Base-by-base conservation (phyloP, 129 eudicot genomes). In the Artemisia argyi region DNA sequence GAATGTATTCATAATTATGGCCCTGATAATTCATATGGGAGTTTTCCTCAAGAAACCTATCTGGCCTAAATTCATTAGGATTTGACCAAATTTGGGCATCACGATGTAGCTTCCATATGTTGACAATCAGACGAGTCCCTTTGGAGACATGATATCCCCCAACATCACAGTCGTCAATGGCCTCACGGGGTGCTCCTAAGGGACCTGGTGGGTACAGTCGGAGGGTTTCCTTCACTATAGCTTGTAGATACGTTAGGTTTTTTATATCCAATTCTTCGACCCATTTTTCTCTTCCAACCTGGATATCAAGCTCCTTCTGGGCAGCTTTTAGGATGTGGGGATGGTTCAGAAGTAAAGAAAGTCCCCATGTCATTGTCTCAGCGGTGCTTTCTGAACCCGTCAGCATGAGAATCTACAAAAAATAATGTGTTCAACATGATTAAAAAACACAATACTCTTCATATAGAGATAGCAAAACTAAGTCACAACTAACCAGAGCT, bases 141-240 rank as follows among this genome's bases (percentile, higher is more conserved):
- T 76, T 76, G 3, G 85, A 68, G 4, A 84, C 65, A 2, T 50
- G 47, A 57, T 81, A 79, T 3, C 60, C 63, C 7, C 85, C 83
- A 16, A 87, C 20, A 11, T 66, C 7, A 9, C 89, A 87, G 48
- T 81, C 87, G 18, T 85, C 72, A 0, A 58, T 66, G 78, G 96
- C 85, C 64, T 83, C 80, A 11, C 71, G 86, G 11, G 89, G 89
- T 39, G 81, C 88, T 14, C 77, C 68, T 15, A 87, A 61, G 1
- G 89, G 86, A 15, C 88, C 89, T 11, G 89, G 89, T 22, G 92
- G 92, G 86, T 87, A 87, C 66, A 87, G 53, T 12, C 89, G 69
- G 11, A 86, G 73, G 2, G 88, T 83, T 76, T 86, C 91, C 47
- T 86, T 81, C 8, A 86, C 71, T 47, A 84, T 56, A 26, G 89